Base-by-base conservation (phyloP, 2,329 filamentous ascomycete genomes). In the Fusarium sp. region DNA sequence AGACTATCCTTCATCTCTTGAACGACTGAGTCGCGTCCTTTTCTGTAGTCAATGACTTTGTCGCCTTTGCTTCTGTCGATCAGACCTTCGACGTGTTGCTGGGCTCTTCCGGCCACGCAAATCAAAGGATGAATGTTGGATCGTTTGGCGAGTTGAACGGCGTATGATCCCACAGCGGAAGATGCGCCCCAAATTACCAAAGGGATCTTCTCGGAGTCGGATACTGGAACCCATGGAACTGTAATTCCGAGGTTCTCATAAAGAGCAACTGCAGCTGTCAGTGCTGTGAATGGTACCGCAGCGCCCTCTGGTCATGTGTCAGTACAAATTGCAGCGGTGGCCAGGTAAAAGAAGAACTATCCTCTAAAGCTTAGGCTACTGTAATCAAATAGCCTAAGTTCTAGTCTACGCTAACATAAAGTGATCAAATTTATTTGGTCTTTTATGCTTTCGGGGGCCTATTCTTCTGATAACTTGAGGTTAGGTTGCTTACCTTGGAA, bases 81-180 rank as follows among this genome's bases (percentile, higher is more conserved):
- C 2, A 70, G 9, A 11, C 5, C 49, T 22, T 69, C 58, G 0
- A 71, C 64, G 12, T 71, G 29, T 3, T 68, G 53, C 8, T 68
- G 48, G 1, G 67, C 64, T 6, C 58, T 51, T 20, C 67, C 67
- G 15, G 67, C 67, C 18, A 70, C 18, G 32, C 67, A 71, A 2
- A 70, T 71, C 22, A 70, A 58, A 1, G 67, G 67, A 1, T 70
- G 67, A 1, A 71, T 60, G 2, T 70, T 70, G 2, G 63, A 65
- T 2, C 22, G 69, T 11, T 45, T 47, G 1, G 68, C 67, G 3
- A 70, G 29, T 13, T 70, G 63, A 2, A 71, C 20, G 1, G 67
- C 51, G 2, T 69, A 71, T 0, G 67, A 69, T 3, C 68, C 67
- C 0, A 70, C 67, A 1, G 67, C 54, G 15, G 67, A 71, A 8